These are phyloP conservation scores for Primulina tabacum DNA, from an alignment of 257 asterid species.

Conservation along the genomic window DNA sequence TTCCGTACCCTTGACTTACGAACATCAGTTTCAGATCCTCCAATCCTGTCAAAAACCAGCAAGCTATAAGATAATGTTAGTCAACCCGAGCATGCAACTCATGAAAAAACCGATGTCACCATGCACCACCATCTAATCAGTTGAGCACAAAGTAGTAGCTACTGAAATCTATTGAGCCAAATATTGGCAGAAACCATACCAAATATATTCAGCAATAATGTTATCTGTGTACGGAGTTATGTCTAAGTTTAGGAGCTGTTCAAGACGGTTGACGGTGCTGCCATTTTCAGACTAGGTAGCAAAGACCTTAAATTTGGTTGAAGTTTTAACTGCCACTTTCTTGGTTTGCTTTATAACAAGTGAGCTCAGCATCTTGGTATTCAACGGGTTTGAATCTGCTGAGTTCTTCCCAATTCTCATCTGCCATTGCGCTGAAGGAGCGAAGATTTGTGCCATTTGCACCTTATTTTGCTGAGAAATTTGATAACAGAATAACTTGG, in stretches of 20 bases:
- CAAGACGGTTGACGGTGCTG: conserved; percentile 76
- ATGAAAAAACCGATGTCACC: no score
- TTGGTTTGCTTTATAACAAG: conserved; percentile 66
- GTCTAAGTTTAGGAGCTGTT: conserved; percentile 83
- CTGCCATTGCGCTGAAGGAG: conserved; percentile 97
- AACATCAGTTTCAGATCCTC: conserved; percentile 20
- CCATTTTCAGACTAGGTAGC: conserved; percentile 51
- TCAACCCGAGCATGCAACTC: no score
- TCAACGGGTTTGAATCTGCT: conserved; percentile 50
- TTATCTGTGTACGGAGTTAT: conserved; percentile 48
- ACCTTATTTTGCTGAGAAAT: no score
- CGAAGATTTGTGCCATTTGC: conserved; percentile 88
- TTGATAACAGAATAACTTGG: no score
- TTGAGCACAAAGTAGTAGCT: no score
- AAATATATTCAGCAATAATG: conserved; percentile 21
- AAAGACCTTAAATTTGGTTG: conserved; percentile 60
- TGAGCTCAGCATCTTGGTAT: conserved; percentile 69
- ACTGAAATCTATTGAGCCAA: no score
- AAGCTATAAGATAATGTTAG: not conserved
- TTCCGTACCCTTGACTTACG: conserved; percentile 57
- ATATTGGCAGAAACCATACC: not conserved
- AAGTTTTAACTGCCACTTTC: conserved; percentile 50
- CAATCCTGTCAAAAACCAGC: conserved; percentile 17
- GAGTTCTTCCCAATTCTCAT: conserved; percentile 65
- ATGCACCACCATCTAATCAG: no score